Percentiles rank a stretch among this genome's conserved stretches.
Conservation (phyloP, 2,329 filamentous ascomycete species). For the Tricladium varicosporioides region DNA sequence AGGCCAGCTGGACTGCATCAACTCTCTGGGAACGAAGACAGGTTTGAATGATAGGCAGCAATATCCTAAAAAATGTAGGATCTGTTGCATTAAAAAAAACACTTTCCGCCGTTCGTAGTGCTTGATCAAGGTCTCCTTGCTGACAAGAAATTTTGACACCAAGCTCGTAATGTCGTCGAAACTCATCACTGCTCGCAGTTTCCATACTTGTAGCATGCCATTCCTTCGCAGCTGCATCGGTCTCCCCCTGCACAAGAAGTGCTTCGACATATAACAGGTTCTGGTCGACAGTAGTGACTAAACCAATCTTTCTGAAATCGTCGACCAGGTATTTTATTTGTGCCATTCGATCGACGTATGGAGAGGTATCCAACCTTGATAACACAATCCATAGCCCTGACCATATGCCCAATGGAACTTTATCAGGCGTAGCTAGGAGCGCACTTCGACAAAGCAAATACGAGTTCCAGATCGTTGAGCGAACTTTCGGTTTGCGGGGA, state of each 20-base stretch:
- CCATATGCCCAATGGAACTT: slow-evolving; percentile 61
- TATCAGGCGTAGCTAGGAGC: slow-evolving; percentile 46
- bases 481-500: neutral
- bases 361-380: slow-evolving; percentile 43
- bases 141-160: slow-evolving; percentile 64
- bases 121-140: slow-evolving; percentile 55
- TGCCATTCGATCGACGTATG: slow-evolving; percentile 54
- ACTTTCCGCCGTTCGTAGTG: slow-evolving; percentile 53
- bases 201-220: slow-evolving; percentile 37
- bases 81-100: slow-evolving; percentile 46
- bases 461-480: slow-evolving; percentile 44
- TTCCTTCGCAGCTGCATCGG: slow-evolving; percentile 35
- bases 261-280: slow-evolving; percentile 68
- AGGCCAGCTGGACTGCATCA: slow-evolving; percentile 55
- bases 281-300: slow-evolving; percentile 53
- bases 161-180: slow-evolving; percentile 57
- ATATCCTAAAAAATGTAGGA: slow-evolving; percentile 50
- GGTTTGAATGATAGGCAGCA: slow-evolving; percentile 68
- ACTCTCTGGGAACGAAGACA: slow-evolving; percentile 51
- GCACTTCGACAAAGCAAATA: slow-evolving; percentile 48
- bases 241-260: slow-evolving; percentile 61
- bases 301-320: slow-evolving; percentile 62
- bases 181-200: slow-evolving; percentile 31
- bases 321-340: slow-evolving; percentile 61
- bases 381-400: slow-evolving; percentile 64